Evolutionary conservation across 371 early-diverging fungal species (phyloP), one percentile per base, ranked within the genome.

Genomic region (Mortierella sp.): DNA sequence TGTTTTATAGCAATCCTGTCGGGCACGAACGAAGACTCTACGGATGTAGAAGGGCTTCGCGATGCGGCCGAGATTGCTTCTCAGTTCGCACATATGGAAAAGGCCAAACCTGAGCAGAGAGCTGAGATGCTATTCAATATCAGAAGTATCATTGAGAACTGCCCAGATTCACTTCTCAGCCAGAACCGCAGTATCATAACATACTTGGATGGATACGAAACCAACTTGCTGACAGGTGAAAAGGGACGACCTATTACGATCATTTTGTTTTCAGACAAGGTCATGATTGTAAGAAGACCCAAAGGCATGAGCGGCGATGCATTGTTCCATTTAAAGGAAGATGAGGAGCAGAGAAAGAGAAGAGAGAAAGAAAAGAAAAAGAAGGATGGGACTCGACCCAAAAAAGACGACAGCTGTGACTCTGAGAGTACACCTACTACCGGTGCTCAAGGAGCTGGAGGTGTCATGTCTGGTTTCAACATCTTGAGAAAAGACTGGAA

Each of bases 241-340:
- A 57, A 62, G 6, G 75, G 80, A 11, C 69, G 68, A 40, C 62
- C 80, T 0, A 71, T 79, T 10, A 71, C 72, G 1, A 4, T 79
- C 52, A 74, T 79, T 26, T 24, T 79, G 32, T 75, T 79, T 51
- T 72, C 80, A 2, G 80, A 79, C 62, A 79, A 79, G 58, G 59
- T 79, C 58, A 79, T 79, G 80, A 68, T 79, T 11, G 72, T 73
- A 47, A 47, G 80, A 39, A 32, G 80, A 39, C 80, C 80, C 5
- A 70, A 64, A 24, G 60, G 54, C 2, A 12, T 26, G 5, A 70
- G 68, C n/a, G 77, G 77, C 24, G 77, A 76, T 20, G 47, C 18
- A 0, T 45, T 77, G 16, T 77, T 72, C 20, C 66, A 63, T 18
- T 45, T 71, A 6, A 71, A 70, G n/a, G 77, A 76, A 32, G 65